phyloP scores from a whole-genome alignment of 2,329 filamentous ascomycete species.

The Fusarium lateritium region DNA sequence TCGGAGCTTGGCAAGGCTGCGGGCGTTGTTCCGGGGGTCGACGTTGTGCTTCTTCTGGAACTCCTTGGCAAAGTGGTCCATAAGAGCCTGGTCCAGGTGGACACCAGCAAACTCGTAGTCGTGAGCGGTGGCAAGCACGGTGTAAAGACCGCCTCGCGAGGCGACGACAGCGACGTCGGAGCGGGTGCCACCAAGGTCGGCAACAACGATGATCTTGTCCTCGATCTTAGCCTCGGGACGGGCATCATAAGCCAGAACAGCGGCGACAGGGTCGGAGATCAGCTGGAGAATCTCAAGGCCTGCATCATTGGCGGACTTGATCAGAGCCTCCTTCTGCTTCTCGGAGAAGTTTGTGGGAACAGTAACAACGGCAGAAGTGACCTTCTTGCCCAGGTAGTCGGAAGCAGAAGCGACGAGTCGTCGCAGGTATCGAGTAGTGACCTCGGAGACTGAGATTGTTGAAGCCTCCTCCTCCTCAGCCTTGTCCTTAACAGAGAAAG shows the following conservation, averaged over 20 bases:
- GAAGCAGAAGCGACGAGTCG: constrained; percentile 86
- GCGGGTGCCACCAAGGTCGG: constrained; percentile 91
- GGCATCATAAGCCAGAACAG: constrained; percentile 92
- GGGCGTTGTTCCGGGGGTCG: constrained; percentile 86
- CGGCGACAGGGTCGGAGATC: constrained; percentile 91
- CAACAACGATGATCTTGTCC: constrained; percentile 93
- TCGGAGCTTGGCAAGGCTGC: constrained; percentile 91
- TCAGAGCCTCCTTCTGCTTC: constrained; percentile 85
- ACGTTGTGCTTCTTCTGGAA: constrained; percentile 97
- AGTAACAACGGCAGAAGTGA: constrained; percentile 95
- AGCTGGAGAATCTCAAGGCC: constrained; percentile 92
- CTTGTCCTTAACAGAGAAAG: constrained; percentile 88
- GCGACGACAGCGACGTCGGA: constrained; percentile 93
- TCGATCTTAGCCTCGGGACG: constrained; percentile 79
- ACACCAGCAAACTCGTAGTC: constrained; percentile 94
- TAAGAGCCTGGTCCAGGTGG: constrained; percentile 89
- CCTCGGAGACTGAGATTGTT: constrained; percentile 82
- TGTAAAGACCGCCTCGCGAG: constrained; percentile 96
- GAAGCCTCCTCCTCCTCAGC: constrained; percentile 72
- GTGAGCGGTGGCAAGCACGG: constrained; percentile 90
- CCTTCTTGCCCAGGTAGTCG: constrained; percentile 92
- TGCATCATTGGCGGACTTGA: constrained; percentile 82
- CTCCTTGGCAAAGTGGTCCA: constrained; percentile 98
- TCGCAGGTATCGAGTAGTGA: constrained; percentile 86
- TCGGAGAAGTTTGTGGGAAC: constrained; percentile 95